These are phyloP conservation scores for Millerozyma miso DNA, from an alignment of 805 yeast species.

Conservation along the genomic window DNA sequence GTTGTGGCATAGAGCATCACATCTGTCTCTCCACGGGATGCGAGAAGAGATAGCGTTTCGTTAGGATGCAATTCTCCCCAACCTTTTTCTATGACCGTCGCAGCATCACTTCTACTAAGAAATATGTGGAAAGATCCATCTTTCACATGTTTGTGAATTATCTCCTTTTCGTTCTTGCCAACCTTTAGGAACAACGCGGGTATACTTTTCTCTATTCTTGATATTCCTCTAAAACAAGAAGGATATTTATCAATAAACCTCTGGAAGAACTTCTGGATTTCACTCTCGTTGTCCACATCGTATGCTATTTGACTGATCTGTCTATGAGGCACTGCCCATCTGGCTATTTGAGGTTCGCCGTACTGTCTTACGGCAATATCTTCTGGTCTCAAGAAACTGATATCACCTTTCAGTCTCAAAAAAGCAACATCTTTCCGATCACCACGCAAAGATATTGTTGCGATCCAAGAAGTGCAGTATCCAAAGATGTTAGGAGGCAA, in stretches of 20 bases:
- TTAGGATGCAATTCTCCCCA: slow-evolving; percentile 5
- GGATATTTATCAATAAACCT: neutral
- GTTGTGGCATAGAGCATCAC: neutral
- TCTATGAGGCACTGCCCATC: slow-evolving; percentile 5
- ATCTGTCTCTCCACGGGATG: neutral
- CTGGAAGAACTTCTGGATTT: neutral
- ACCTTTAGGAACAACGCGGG: slow-evolving; percentile 1
- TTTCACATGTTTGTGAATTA: slow-evolving; percentile 4
- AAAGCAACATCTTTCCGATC: slow-evolving; percentile 1
- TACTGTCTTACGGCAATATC: neutral
- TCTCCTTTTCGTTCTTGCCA: neutral
- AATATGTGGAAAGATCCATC: slow-evolving; percentile 6
- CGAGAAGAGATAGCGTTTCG: neutral
- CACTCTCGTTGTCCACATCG: neutral
- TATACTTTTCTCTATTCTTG: slow-evolving; percentile 2
- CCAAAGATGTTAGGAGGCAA: slow-evolving; percentile 1
- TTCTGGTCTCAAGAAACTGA: neutral
- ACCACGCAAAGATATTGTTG: neutral
- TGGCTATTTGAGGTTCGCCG: slow-evolving; percentile 2
- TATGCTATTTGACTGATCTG: slow-evolving; percentile 4
- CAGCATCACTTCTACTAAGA: slow-evolving; percentile 1
- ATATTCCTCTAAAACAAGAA: neutral
- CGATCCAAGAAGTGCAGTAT: slow-evolving; percentile 1
- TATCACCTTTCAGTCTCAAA: neutral
- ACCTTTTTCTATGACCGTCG: slow-evolving; percentile 1